phyloP scores from a whole-genome alignment of 2,329 filamentous ascomycete species.

The Hymenoscyphus salicellus region DNA sequence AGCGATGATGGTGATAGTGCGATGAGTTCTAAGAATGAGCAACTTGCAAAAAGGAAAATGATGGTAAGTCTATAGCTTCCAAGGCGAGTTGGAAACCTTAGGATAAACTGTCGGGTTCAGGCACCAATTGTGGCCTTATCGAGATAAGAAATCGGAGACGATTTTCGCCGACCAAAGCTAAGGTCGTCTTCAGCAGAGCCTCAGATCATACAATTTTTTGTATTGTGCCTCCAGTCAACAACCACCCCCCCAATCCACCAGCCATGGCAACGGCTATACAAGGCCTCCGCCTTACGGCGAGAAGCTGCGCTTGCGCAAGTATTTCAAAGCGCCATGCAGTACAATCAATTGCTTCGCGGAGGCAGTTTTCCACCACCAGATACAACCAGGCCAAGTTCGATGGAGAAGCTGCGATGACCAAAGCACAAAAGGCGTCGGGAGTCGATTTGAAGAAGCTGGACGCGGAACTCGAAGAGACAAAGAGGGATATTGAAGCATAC shows the following conservation, averaged over 20 bases:
- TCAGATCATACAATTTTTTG: not conserved
- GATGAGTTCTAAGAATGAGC: not conserved
- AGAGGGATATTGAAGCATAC: slow-evolving; percentile 14
- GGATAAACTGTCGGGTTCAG: not conserved
- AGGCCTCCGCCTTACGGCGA: slow-evolving; percentile 30
- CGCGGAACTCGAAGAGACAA: slow-evolving; percentile 6
- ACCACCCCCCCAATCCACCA: slow-evolving; percentile 10
- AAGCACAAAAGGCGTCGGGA: slow-evolving; percentile 1
- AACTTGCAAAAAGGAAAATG: not conserved
- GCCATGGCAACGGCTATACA: slow-evolving; percentile 35
- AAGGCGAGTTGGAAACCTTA: not conserved
- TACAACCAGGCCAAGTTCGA: slow-evolving; percentile 6
- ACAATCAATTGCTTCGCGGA: slow-evolving; percentile 24
- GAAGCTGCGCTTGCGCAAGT: slow-evolving; percentile 26
- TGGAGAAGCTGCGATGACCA: not conserved
- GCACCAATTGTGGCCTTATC: not conserved
- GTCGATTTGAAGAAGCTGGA: slow-evolving; percentile 10
- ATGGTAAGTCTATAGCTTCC: not conserved
- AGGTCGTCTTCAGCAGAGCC: not conserved
- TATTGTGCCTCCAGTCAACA: not conserved
- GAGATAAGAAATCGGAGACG: not conserved
- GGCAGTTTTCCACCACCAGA: slow-evolving; percentile 28
- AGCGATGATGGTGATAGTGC: not conserved
- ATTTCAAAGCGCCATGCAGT: slow-evolving; percentile 16
- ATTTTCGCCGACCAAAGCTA: not conserved